phyloP scores from a whole-genome alignment of 441 rosid genomes.

The Jatropha podagrica region DNA sequence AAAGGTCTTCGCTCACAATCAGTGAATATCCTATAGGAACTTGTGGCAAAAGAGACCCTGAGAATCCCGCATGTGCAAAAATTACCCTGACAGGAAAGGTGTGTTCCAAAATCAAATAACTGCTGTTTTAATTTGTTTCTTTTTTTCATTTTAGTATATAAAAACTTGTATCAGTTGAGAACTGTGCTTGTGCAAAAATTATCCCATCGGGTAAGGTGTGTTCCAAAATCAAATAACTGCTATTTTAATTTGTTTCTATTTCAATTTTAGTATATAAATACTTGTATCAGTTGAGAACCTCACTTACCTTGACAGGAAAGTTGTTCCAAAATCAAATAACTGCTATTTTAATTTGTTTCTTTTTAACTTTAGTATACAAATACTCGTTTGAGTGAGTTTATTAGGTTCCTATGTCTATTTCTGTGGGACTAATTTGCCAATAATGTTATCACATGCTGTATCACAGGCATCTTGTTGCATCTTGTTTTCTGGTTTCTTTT shows the following conservation, averaged over 20 bases:
- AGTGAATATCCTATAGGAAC: constrained; percentile 94
- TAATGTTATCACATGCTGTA: background rate
- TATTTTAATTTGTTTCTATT: too few species aligned
- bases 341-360: background rate
- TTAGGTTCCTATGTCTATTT: background rate
- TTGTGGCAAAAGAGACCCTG: constrained; percentile 81
- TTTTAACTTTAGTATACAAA: background rate
- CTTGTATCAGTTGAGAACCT: too few species aligned
- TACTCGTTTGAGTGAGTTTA: background rate
- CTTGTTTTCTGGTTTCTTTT: background rate
- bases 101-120: constrained; percentile 6
- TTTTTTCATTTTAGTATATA: too few species aligned
- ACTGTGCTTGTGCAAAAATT: too few species aligned
- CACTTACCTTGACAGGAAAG: too few species aligned
- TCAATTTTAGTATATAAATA: too few species aligned
- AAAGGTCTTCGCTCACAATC: constrained; percentile 65
- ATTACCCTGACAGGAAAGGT: constrained; percentile 92
- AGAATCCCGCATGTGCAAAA: constrained; percentile 84
- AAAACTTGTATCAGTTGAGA: too few species aligned
- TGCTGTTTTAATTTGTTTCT: background rate
- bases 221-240: too few species aligned
- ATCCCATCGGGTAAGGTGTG: too few species aligned
- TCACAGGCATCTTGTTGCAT: background rate
- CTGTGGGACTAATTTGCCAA: background rate
- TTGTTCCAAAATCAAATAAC: background rate